Evolutionary conservation across 2,329 filamentous ascomycete genomes (phyloP).

Genomic region (Bipolaris sorokiniana): DNA sequence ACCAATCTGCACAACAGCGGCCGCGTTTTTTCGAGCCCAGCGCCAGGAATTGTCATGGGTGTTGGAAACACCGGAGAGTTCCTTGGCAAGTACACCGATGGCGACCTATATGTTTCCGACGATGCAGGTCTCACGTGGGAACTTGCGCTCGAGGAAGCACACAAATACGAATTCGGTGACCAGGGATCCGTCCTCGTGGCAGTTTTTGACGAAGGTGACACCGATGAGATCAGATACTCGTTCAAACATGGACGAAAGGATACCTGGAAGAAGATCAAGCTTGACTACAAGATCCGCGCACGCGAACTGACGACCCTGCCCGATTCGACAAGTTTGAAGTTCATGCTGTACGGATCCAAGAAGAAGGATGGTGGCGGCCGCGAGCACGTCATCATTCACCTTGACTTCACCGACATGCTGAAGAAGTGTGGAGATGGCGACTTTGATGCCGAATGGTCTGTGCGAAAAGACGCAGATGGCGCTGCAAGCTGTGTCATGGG

Average conservation of each 20-base stretch:
- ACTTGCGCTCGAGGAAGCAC: constrained; percentile 74
- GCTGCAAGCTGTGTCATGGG: constrained; percentile 93
- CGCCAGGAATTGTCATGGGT: constrained; percentile 91
- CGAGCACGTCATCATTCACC: constrained; percentile 69
- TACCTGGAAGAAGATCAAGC: constrained; percentile 74
- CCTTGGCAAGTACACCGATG: constrained; percentile 72
- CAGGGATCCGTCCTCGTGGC: constrained; percentile 89
- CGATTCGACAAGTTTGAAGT: constrained; percentile 92
- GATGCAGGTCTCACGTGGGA: constrained; percentile 88
- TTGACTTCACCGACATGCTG: constrained; percentile 85
- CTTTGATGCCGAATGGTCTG: constrained; percentile 82
- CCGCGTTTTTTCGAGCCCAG: constrained; percentile 89
- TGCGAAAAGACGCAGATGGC: constrained; percentile 78
- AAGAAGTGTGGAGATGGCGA: constrained; percentile 76
- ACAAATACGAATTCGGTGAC: constrained; percentile 96
- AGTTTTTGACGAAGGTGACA: constrained; percentile 69
- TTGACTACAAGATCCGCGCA: constrained; percentile 74
- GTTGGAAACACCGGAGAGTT: constrained; percentile 85
- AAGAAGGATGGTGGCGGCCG: constrained; percentile 55
- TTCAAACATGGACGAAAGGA: constrained; percentile 78
- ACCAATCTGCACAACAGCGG: constrained; percentile 83
- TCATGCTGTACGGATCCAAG: constrained; percentile 72
- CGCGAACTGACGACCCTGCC: constrained; percentile 82
- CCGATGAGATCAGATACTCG: constrained; percentile 75
- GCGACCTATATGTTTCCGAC: constrained; percentile 86